phyloP scores from a whole-genome alignment of 768 basidiomycete genomes.

The Macrolepiota dolichaula region DNA sequence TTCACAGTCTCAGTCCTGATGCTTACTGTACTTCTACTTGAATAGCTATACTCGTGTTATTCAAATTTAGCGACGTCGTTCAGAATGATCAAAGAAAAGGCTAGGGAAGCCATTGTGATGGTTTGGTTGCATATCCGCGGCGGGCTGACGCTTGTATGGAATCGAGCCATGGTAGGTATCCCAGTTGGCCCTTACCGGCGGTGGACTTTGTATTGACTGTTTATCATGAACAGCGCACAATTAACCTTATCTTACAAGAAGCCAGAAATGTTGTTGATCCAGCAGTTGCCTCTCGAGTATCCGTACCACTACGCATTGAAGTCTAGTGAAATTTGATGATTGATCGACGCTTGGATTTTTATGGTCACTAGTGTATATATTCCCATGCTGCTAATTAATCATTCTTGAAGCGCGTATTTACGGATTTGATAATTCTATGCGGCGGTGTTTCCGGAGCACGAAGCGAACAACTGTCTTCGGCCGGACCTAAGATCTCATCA shows the following conservation, averaged over 20 bases:
- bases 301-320: not conserved
- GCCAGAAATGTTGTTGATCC: not conserved
- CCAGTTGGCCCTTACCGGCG: not conserved
- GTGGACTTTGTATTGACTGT: not conserved
- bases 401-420: too few species aligned
- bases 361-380: too few species aligned
- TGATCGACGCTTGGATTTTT: too few species aligned
- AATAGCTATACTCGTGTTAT: not conserved
- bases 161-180: not conserved
- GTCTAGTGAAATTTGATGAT: not conserved
- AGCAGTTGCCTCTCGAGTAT: not conserved
- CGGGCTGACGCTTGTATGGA: not conserved
- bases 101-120: not conserved
- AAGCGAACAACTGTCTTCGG: too few species aligned
- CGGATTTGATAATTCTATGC: too few species aligned
- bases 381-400: too few species aligned
- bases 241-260: not conserved
- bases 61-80: not conserved
- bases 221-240: not conserved
- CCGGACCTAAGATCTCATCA: too few species aligned
- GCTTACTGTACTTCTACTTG: not conserved
- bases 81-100: not conserved
- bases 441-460: too few species aligned
- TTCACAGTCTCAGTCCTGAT: not conserved
- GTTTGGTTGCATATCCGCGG: not conserved